These are phyloP conservation scores for Alternaria ethzedia DNA, from an alignment of 2,329 filamentous ascomycete genomes.

Conservation along the genomic window DNA sequence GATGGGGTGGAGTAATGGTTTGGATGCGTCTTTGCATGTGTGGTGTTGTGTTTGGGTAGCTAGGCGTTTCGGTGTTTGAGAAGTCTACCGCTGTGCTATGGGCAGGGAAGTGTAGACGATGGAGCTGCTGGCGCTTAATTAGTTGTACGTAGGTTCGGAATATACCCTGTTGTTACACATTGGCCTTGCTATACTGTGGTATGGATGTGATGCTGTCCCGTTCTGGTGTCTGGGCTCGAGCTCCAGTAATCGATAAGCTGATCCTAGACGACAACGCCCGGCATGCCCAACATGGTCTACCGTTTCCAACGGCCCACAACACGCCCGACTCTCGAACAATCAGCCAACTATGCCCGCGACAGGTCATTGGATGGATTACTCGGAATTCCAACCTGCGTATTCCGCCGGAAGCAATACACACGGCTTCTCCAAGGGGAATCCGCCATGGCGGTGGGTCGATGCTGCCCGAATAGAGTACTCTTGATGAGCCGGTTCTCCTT, in stretches of 20 bases:
- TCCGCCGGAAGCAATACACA: background rate
- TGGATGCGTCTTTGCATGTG: background rate
- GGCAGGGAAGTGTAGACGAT: background rate
- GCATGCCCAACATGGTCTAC: background rate
- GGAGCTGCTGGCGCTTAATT: background rate
- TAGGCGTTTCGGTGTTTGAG: background rate
- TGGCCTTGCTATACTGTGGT: background rate
- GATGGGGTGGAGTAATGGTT: background rate
- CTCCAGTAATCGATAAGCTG: background rate
- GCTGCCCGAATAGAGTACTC: background rate
- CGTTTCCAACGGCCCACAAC: background rate
- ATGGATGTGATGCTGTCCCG: background rate
- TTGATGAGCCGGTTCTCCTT: background rate
- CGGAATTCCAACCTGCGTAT: background rate
- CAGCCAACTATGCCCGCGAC: background rate
- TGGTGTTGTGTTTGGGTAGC: conserved; percentile 3
- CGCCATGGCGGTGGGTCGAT: background rate
- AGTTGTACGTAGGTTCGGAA: background rate
- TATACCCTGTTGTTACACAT: background rate
- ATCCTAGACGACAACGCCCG: background rate
- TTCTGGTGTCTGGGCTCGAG: background rate
- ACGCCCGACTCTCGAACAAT: background rate
- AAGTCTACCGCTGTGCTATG: background rate
- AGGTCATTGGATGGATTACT: background rate
- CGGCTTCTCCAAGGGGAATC: background rate